Evolutionary conservation across 352 stramenopile species (phyloP).

Genomic region (Stramenopiles sp.): DNA sequence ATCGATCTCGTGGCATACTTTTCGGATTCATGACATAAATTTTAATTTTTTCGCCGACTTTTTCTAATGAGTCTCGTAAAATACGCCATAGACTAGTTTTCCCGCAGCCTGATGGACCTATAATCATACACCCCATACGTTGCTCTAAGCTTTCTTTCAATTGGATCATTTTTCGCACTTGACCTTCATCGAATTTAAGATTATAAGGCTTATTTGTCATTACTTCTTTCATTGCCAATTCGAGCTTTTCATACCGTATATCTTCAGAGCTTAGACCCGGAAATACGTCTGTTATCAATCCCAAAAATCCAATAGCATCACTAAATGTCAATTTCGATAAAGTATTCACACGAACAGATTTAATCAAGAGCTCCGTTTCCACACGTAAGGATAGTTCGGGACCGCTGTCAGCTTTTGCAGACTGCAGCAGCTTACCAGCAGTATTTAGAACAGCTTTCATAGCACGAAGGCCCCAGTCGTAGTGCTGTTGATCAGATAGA

Average conservation of each 20-base stretch:
- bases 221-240: slow-evolving; percentile 68
- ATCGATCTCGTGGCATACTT: slow-evolving; percentile 66
- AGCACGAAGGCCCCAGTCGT: slow-evolving; percentile 60
- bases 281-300: slow-evolving; percentile 57
- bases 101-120: slow-evolving; percentile 48
- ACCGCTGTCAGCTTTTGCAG: slow-evolving; percentile 39
- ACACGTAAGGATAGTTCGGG: no score
- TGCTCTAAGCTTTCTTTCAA: slow-evolving; percentile 61
- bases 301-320: slow-evolving; percentile 60
- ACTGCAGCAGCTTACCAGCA: slow-evolving; percentile 52
- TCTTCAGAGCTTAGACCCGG: not conserved
- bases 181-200: slow-evolving; percentile 53
- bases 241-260: slow-evolving; percentile 65
- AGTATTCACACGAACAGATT: slow-evolving; percentile 55
- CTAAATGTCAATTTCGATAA: slow-evolving; percentile 60
- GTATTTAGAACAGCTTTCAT: slow-evolving; percentile 63
- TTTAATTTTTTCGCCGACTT: slow-evolving; percentile 66
- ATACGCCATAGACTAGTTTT: slow-evolving; percentile 62
- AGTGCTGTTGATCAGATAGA: slow-evolving; percentile 71
- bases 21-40: slow-evolving; percentile 83
- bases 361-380: slow-evolving; percentile 59
- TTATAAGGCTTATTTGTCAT: slow-evolving; percentile 63
- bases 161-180: slow-evolving; percentile 60
- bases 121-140: slow-evolving; percentile 57
- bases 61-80: slow-evolving; percentile 57